A percentile compares a stretch with the other conserved stretches of the same genome.
Conservation (phyloP, 192 early-diverging fungal genomes). For the Backusella liffmaniae region DNA sequence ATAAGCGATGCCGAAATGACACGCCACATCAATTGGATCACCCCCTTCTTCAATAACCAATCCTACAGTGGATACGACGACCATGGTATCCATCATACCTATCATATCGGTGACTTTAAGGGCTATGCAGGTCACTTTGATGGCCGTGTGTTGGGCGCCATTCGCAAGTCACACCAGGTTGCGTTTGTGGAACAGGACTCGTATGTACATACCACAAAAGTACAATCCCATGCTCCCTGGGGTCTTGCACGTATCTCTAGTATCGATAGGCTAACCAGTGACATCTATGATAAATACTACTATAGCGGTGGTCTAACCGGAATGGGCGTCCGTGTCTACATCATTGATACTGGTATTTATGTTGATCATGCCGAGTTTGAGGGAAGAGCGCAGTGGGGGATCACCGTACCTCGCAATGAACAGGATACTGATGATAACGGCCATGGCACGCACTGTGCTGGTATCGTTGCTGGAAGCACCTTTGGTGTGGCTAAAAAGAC, state of each 20-base stretch:
- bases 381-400: conserved; percentile 82
- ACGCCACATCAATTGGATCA: conserved; percentile 25
- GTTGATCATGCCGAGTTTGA: conserved; percentile 84
- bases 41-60: not conserved
- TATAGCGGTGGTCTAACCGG: conserved; percentile 66
- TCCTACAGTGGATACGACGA: conserved; percentile 17
- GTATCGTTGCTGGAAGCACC: conserved; percentile 77
- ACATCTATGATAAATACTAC: conserved; percentile 62
- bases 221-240: conserved; percentile 77
- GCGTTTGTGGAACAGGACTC: conserved; percentile 81
- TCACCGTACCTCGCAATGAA: conserved; percentile 66
- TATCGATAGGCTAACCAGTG: conserved; percentile 53
- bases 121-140: conserved; percentile 70
- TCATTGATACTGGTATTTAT: conserved; percentile 91
- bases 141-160: conserved; percentile 52
- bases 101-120: conserved; percentile 56
- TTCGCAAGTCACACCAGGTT: conserved; percentile 62
- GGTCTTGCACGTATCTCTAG: conserved; percentile 80
- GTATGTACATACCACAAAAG: conserved; percentile 60
- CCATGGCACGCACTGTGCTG: conserved; percentile 86
- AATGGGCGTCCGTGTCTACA: conserved; percentile 79
- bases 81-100: conserved; percentile 63
- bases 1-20: conserved; percentile 13
- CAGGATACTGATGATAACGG: conserved; percentile 62
- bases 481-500: conserved; percentile 90